Percentiles rank a stretch among this genome's conserved stretches.
These are phyloP conservation scores for Shiraia bambusicola DNA, from an alignment of 2,329 filamentous ascomycete species.

Conservation along the genomic window DNA sequence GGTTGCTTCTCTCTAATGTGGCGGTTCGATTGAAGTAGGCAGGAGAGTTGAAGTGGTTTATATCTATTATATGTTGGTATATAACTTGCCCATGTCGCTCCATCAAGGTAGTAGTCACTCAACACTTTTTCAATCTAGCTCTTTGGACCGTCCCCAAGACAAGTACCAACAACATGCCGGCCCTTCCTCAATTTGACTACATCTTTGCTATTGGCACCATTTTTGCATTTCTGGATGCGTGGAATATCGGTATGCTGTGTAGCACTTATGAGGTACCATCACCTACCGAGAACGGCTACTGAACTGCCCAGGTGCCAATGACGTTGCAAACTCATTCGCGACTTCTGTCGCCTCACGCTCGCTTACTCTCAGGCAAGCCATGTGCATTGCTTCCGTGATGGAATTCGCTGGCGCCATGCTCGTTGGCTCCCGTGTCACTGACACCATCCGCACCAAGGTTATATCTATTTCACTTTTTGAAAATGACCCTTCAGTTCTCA, in stretches of 20 bases:
- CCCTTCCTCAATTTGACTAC: conserved; percentile 60
- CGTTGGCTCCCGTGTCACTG: conserved; percentile 44
- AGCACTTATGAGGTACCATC: not conserved
- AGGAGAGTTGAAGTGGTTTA: conserved; percentile 4
- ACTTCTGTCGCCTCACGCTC: conserved; percentile 52
- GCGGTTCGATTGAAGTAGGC: conserved; percentile 6
- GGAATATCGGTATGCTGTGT: conserved; percentile 58
- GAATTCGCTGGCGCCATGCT: conserved; percentile 50
- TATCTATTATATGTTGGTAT: conserved; percentile 10
- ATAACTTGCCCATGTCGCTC: conserved; percentile 14
- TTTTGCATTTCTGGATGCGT: conserved; percentile 67
- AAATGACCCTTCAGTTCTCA: conserved; percentile 50
- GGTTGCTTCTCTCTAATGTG: conserved; percentile 7
- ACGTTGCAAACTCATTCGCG: conserved; percentile 54
- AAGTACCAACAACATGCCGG: conserved; percentile 26
- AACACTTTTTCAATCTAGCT: conserved; percentile 7
- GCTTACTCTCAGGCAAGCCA: conserved; percentile 51
- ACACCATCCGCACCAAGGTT: conserved; percentile 53
- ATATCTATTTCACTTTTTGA: conserved; percentile 50
- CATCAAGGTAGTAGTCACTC: conserved; percentile 3
- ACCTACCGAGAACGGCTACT: conserved; percentile 1
- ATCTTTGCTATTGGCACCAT: conserved; percentile 65
- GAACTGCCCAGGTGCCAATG: conserved; percentile 47
- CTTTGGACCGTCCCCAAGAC: conserved; percentile 8
- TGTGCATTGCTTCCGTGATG: conserved; percentile 48